phyloP scores from a whole-genome alignment of 805 yeast genomes.

The Lipomyces spencermartinsiae region DNA sequence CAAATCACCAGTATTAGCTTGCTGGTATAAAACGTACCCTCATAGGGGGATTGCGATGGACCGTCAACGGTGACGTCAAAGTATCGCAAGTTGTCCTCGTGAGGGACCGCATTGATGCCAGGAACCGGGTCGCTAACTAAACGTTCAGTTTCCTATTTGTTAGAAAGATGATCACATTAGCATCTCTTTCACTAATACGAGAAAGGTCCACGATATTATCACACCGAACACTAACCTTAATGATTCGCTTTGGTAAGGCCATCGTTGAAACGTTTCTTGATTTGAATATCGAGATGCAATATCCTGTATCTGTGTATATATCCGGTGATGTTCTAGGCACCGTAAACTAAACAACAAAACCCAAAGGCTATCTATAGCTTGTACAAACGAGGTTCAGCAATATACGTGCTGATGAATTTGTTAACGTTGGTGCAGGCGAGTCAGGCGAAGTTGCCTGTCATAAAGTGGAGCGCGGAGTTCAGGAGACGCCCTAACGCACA shows the following conservation, averaged over 20 bases:
- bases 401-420: not conserved
- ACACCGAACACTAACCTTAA: slow-evolving; percentile 60
- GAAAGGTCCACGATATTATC: not conserved
- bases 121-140: slow-evolving; percentile 94
- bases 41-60: slow-evolving; percentile 90
- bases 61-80: slow-evolving; percentile 93
- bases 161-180: not conserved
- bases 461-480: not conserved
- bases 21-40: slow-evolving; percentile 54
- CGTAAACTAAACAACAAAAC: not conserved
- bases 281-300: not conserved
- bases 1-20: not conserved
- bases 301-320: not conserved
- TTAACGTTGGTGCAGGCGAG: not conserved
- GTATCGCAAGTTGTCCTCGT: slow-evolving; percentile 90
- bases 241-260: slow-evolving; percentile 85
- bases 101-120: slow-evolving; percentile 91
- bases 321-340: not conserved
- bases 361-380: not conserved
- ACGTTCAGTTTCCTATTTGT: slow-evolving; percentile 82
- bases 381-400: not conserved
- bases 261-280: slow-evolving; percentile 14
- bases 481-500: not conserved
- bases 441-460: not conserved
- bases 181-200: not conserved